These are phyloP conservation scores for Claviceps pazoutovae DNA, from an alignment of 2,329 filamentous ascomycete species.

Conservation along the genomic window DNA sequence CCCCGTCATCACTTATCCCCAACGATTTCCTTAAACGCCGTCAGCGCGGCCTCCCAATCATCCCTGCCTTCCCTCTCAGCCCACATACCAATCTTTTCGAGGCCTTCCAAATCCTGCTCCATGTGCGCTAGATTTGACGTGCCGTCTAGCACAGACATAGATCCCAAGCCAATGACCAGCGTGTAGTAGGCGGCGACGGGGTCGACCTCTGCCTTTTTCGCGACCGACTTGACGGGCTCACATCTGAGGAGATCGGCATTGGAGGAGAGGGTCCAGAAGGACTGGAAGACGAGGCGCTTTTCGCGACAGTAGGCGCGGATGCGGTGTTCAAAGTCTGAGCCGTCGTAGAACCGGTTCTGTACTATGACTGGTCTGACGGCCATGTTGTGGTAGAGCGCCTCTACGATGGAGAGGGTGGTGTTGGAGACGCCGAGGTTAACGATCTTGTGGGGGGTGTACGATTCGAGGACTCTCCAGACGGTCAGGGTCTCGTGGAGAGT, in stretches of 20 bases:
- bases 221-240: slow-evolving; percentile 36
- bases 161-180: slow-evolving; percentile 32
- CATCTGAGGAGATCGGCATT: slow-evolving; percentile 27
- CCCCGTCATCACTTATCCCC: slow-evolving; percentile 10
- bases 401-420: slow-evolving; percentile 42
- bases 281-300: slow-evolving; percentile 31
- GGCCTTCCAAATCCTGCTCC: slow-evolving; percentile 32
- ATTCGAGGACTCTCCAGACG: slow-evolving; percentile 53
- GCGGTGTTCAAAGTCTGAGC: slow-evolving; percentile 43
- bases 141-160: slow-evolving; percentile 30
- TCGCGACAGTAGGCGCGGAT: slow-evolving; percentile 39
- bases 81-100: slow-evolving; percentile 27
- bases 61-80: slow-evolving; percentile 27
- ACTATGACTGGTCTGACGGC: slow-evolving; percentile 41
- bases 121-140: slow-evolving; percentile 33
- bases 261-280: slow-evolving; percentile 40
- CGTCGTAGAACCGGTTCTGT: slow-evolving; percentile 59
- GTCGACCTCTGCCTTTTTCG: slow-evolving; percentile 23
- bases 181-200: slow-evolving; percentile 31
- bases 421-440: slow-evolving; percentile 65
- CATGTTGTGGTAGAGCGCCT: slow-evolving; percentile 32
- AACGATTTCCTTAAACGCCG: slow-evolving; percentile 30
- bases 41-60: slow-evolving; percentile 34
- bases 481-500: slow-evolving; percentile 35
- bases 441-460: slow-evolving; percentile 50